These are phyloP conservation scores for Puccinellia tenuiflora DNA, from an alignment of 176 grass and related monocot genomes.

Conservation along the genomic window DNA sequence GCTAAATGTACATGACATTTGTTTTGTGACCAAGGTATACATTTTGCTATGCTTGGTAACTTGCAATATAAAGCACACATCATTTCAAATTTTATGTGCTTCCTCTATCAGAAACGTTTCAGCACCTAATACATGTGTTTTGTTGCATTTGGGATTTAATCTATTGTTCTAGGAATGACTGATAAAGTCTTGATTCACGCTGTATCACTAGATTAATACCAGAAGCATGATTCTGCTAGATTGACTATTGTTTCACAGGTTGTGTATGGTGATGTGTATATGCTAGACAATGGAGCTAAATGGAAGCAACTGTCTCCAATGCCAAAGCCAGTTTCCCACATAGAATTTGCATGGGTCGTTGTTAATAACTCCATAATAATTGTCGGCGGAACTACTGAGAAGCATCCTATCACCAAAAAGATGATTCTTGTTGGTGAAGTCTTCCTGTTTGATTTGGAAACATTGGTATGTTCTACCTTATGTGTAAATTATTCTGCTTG, in stretches of 20 bases:
- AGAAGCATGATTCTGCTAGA: neutral
- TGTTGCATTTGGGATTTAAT: neutral
- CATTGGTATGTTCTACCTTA: slow-evolving; percentile 32
- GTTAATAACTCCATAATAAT: slow-evolving; percentile 73
- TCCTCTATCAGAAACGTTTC: neutral
- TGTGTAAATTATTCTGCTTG: neutral
- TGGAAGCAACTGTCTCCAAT: slow-evolving; percentile 69
- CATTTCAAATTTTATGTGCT: neutral
- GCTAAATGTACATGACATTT: neutral
- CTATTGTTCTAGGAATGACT: neutral
- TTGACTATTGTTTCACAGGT: slow-evolving; percentile 38
- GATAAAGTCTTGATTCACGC: neutral
- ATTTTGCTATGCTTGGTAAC: neutral
- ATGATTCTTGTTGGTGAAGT: slow-evolving; percentile 93
- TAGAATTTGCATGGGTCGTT: slow-evolving; percentile 79
- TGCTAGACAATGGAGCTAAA: slow-evolving; percentile 46
- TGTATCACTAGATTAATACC: neutral
- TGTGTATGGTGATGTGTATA: slow-evolving; percentile 71
- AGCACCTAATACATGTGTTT: neutral
- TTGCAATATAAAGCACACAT: neutral
- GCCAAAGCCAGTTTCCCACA: slow-evolving; percentile 86
- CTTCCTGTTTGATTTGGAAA: slow-evolving; percentile 67
- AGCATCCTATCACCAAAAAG: slow-evolving; percentile 87
- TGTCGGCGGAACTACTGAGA: slow-evolving; percentile 77
- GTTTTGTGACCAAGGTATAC: neutral